Base-by-base conservation (phyloP, 257 asterid species). In the Lycium ferocissimum region DNA sequence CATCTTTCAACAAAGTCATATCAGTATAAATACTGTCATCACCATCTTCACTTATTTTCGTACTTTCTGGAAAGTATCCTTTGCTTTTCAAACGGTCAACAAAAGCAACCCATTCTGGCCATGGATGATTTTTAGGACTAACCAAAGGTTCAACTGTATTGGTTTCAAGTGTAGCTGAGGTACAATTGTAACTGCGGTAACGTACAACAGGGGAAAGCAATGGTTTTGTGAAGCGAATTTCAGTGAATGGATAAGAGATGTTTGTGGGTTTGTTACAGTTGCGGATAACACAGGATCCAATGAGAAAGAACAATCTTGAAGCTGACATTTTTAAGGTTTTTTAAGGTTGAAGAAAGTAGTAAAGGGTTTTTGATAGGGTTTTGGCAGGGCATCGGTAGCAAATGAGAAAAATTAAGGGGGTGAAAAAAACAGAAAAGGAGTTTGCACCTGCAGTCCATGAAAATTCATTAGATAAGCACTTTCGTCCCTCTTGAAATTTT, bases 71-170 rank as follows among this genome's bases (percentile, higher is more conserved):
- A 22, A 95, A 59, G 91, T 94, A 95, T 45, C 98, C 98, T 84
- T 88, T 97, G 83, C 89, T 70, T 87, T 93, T 93, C 85, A 95
- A 88, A 37, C 92, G 90, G 87, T 94, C 97, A 59, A 95, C 88
- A 72, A 97, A 97, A 59, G 80, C 73, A 71, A 94, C 89, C 99
- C 99, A 97, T 87, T 95, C 99, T 2, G 98, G 97, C 99, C 99
- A 97, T 0, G 98, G 99, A 86, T 97, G 99, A 56, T 81, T 56
- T 5, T 9, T 15, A 18, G 86, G n/a, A 38, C n/a, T 9, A 56
- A 73, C 73, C 53, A 90, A 72, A 37, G 79, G 72, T 79, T 84
- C 88, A 3, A 86, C 14, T 49, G 67, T 85, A 35, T 62, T 81
- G 22, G 84, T 38, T 1, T 87, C 82, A 35, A 26, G 7, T 18